Evolutionary conservation across 352 stramenopile genomes (phyloP), one percentile per base, ranked within the genome.

Genomic region (Lagenidium sp.): DNA sequence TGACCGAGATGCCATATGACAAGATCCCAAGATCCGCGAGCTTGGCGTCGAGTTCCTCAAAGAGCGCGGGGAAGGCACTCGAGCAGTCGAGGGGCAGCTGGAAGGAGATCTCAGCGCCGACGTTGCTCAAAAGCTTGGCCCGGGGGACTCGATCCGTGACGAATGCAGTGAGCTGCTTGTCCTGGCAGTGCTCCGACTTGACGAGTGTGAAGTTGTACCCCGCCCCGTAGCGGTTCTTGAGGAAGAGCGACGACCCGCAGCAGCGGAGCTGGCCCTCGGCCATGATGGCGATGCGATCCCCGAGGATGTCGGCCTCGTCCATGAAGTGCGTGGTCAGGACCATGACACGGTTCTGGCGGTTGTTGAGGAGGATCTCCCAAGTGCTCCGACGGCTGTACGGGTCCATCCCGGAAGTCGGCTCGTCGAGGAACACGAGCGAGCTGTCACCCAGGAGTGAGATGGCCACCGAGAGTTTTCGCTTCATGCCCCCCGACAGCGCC

Each of bases 321-420:
- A 98, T 97, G 51, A 97, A 98, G 48, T 98, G 93, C 22, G 88
- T 97, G 12, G 85, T 97, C 12, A 97, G 43, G 21, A 97, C 60
- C 34, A 95, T 84, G 29, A 89, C 55, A 12, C 68, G 61, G 38
- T 70, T 58, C 46, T 72, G 41, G 20, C 68, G 52, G 36, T 65
- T 70, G 50, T 62, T 56, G 34, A 72, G 50, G 6, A 83, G 53
- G 11, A 95, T 60, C 24, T 91, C 55, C 86, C 86, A 96, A 54
- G 97, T 76, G 47, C 96, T 97, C 18, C 94, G 68, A 32, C 94
- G 68, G 41, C 56, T 82, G 58, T 96, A 98, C 15, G 94, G 89
- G 45, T 98, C 95, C 87, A 98, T 97, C 6, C 93, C 91, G 28
- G 52, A 80, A 6, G 90, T 98, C 4, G 90, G 91, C 47, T 97